phyloP scores from a whole-genome alignment of 2,329 filamentous ascomycete genomes.

The Fusarium subglutinans region DNA sequence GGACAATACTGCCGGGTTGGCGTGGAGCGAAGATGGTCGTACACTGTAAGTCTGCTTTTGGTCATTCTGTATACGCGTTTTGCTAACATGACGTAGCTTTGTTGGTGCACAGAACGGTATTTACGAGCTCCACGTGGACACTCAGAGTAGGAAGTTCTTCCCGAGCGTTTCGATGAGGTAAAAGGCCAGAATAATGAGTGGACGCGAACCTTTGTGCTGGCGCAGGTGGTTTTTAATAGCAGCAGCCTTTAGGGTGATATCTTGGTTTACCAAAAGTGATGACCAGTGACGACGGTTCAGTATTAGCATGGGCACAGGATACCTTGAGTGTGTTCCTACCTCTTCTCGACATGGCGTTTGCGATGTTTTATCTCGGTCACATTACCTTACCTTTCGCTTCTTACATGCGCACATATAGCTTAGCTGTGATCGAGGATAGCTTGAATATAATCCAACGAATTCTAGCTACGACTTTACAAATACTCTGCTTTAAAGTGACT shows the following conservation, averaged over 20 bases:
- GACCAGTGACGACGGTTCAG: conserved; percentile 33
- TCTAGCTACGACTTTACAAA: background rate
- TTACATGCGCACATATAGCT: conserved; percentile 10
- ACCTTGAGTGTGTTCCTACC: conserved; percentile 24
- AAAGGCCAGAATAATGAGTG: conserved; percentile 40
- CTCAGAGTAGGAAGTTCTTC: conserved; percentile 67
- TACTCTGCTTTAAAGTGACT: background rate
- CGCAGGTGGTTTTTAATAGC: conserved; percentile 9
- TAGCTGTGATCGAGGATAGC: background rate
- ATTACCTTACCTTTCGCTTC: conserved; percentile 20
- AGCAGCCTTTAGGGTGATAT: background rate
- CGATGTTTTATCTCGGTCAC: background rate
- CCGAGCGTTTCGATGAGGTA: conserved; percentile 65
- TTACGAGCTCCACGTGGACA: conserved; percentile 76
- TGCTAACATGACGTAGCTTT: conserved; percentile 56
- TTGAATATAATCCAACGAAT: background rate
- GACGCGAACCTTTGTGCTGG: conserved; percentile 1
- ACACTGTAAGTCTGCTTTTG: conserved; percentile 60
- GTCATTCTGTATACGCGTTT: too few relatives aligned
- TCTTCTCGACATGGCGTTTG: conserved; percentile 19
- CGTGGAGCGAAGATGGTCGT: conserved; percentile 70
- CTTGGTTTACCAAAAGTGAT: conserved; percentile 36
- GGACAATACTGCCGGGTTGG: conserved; percentile 68
- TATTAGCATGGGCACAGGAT: conserved; percentile 35
- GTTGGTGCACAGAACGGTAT: conserved; percentile 77